Evolutionary conservation across 495 filamentous ascomycete genomes (phyloP).

Genomic region (Tirmania nivea): DNA sequence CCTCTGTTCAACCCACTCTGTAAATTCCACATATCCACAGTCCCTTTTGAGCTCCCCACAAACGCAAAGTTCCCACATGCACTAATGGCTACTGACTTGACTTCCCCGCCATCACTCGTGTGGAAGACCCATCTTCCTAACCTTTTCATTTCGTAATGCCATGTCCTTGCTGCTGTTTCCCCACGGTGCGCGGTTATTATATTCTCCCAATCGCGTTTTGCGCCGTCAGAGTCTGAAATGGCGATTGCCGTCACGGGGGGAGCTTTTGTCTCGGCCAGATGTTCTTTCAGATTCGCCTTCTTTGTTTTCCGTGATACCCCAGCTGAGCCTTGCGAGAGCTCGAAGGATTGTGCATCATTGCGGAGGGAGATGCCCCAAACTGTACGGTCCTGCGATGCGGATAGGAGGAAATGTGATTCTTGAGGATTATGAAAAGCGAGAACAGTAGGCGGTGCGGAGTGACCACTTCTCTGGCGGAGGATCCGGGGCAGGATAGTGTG

Average conservation of each 20-base stretch:
- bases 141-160: conserved; percentile 84
- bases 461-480: conserved; percentile 64
- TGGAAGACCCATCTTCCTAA: conserved; percentile 85
- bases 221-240: conserved; percentile 69
- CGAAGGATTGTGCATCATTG: conserved; percentile 79
- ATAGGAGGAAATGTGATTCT: conserved; percentile 86
- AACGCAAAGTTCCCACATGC: conserved; percentile 85
- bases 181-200: conserved; percentile 82
- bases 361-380: conserved; percentile 90
- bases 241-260: conserved; percentile 78
- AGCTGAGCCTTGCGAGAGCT: conserved; percentile 64
- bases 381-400: conserved; percentile 65
- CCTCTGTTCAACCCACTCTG: conserved; percentile 77
- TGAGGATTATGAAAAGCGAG: conserved; percentile 57
- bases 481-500: conserved; percentile 50
- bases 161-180: conserved; percentile 69
- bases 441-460: conserved; percentile 61
- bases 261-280: conserved; percentile 58
- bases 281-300: conserved; percentile 47
- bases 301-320: conserved; percentile 60
- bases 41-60: conserved; percentile 63
- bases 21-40: conserved; percentile 84
- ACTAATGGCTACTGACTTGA: conserved; percentile 71
- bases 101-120: conserved; percentile 61
- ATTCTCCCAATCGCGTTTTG: conserved; percentile 77